Evolutionary conservation across 2,329 filamentous ascomycete species (phyloP), one percentile per base, ranked within the genome.

Genomic region (Emergomyces africanus): DNA sequence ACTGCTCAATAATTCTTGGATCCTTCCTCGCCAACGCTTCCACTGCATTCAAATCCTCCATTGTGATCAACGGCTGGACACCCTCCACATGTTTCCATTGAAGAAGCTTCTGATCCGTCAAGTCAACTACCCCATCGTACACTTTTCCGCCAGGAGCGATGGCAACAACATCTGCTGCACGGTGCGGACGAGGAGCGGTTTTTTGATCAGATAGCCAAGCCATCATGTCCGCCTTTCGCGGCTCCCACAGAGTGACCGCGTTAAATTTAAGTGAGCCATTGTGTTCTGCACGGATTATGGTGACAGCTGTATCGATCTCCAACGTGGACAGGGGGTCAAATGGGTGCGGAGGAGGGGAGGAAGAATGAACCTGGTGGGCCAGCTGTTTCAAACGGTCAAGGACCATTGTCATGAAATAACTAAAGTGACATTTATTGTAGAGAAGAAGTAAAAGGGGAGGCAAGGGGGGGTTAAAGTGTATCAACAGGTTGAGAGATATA

Each of bases 1-100:
- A 96, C 72, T 96, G 90, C 73, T 96, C 89, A 64, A 96, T 94
- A 61, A 96, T 90, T 67, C 87, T 88, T 15, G 88, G 83, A 69
- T 96, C 89, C 66, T 84, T 85, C 64, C 90, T 83, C 61, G 84
- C 83, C 51, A 91, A 75, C 59, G 81, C 79, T 74, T 96, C 91
- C 1, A 95, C 90, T 59, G 83, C 80, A 66, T 90, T 83, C 41
- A 96, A 79, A 71, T 96, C 91, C 69, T 96, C 90, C 83, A 95
- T 90, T 0, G 89, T 95, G 69, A 96, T 95, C 71, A 96, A 81
- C 33, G 90, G 91, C 72, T 96, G 90, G 15, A 90, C 83, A 28
- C 86, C 88, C 3, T 87, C 83, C 1, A 89, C 81, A 61, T 84
- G 76, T 69, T 88, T 83, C 90, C 90, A 96, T 64, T 82, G 80